Evolutionary conservation across 2,329 filamentous ascomycete species (phyloP).

Genomic region (Nakataea oryzae): DNA sequence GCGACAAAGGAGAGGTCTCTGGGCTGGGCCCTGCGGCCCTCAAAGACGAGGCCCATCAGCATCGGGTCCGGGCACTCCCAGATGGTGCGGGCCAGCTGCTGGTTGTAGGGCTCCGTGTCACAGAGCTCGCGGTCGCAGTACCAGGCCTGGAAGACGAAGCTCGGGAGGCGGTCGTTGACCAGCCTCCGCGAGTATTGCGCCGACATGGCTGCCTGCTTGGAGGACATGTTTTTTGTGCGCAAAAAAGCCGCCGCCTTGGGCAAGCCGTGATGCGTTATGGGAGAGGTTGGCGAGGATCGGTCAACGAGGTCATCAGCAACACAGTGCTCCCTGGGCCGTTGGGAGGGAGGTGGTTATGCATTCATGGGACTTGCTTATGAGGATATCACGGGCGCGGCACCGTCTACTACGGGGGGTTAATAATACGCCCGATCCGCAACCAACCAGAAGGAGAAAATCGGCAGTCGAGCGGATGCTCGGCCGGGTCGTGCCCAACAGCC

Average conservation of each 20-base stretch:
- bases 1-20: not conserved
- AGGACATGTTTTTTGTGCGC: not conserved
- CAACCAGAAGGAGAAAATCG: not conserved
- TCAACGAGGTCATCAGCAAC: not conserved
- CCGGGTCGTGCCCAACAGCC: not conserved
- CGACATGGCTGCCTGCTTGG: not conserved
- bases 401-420: not conserved
- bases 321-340: too few species aligned
- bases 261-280: not conserved
- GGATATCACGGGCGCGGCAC: not conserved
- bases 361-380: not conserved
- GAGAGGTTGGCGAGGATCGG: too few species aligned
- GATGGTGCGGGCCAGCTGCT: not conserved
- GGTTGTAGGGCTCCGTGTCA: not conserved
- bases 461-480: not conserved
- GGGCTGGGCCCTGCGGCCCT: not conserved
- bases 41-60: not conserved
- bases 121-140: not conserved
- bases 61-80: not conserved
- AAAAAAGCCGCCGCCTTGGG: not conserved
- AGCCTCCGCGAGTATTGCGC: not conserved
- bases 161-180: not conserved
- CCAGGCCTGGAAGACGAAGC: not conserved
- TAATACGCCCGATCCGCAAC: not conserved
- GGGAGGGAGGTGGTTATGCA: not conserved